phyloP scores from a whole-genome alignment of 108 stramenopile species.

The Cyclotella sp. region DNA sequence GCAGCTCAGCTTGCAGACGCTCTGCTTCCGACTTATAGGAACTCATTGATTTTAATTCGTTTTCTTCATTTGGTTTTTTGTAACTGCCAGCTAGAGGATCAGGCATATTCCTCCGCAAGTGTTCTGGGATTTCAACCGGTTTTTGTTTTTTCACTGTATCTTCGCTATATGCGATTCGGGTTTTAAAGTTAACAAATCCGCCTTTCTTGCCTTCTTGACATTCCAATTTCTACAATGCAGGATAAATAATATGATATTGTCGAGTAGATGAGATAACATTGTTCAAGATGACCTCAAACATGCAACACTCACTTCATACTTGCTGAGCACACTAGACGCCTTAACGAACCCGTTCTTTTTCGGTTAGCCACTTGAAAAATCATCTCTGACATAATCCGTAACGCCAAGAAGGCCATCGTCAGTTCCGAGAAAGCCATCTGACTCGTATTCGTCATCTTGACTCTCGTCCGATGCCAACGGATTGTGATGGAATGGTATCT shows the following conservation, averaged over 20 bases:
- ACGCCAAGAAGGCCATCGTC: constrained; percentile 33
- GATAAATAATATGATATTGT: background rate
- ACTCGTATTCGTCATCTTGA: constrained; percentile 31
- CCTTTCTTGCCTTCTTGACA: constrained; percentile 45
- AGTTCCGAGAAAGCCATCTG: constrained; percentile 32
- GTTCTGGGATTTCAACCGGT: constrained; percentile 62
- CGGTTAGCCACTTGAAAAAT: constrained; percentile 11
- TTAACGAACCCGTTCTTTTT: constrained; percentile 54
- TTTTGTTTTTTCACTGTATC: constrained; percentile 29
- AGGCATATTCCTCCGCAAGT: constrained; percentile 51
- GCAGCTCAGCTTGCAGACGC: constrained; percentile 56
- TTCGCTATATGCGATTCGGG: constrained; percentile 26
- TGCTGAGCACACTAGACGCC: constrained; percentile 59
- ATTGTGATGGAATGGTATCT: constrained; percentile 34
- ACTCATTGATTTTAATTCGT: constrained; percentile 15
- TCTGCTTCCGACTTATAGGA: constrained; percentile 42
- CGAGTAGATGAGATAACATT: background rate
- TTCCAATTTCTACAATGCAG: constrained; percentile 29
- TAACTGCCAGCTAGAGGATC: constrained; percentile 45
- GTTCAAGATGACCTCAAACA: background rate
- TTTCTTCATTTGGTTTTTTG: constrained; percentile 44
- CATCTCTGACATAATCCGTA: constrained; percentile 23
- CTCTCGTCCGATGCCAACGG: constrained; percentile 41
- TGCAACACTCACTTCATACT: constrained; percentile 50
- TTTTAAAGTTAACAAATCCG: constrained; percentile 54